A percentile compares a stretch with the other conserved stretches of the same genome.
phyloP scores from a whole-genome alignment of 257 asterid genomes.

The Petrea volubilis region DNA sequence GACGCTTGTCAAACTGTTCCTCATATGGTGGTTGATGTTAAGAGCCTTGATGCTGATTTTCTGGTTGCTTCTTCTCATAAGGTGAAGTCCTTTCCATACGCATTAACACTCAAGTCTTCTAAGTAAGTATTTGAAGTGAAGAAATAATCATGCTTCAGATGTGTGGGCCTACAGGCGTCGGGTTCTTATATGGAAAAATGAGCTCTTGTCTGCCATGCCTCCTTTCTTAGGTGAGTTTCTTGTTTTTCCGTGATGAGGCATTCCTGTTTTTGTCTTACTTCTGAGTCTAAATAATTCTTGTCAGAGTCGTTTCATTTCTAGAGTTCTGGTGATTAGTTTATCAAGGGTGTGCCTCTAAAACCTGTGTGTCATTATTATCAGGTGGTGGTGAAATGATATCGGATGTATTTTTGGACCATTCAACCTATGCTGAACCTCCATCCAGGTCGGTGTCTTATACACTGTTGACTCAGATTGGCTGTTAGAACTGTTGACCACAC shows the following conservation, averaged over 20 bases:
- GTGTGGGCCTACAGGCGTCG: slow-evolving; percentile 99
- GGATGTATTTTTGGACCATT: slow-evolving; percentile 86
- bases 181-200: slow-evolving; percentile 90
- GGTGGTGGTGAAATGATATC: slow-evolving; percentile 99
- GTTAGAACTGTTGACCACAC: neutral
- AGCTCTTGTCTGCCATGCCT: slow-evolving; percentile 81
- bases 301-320: neutral
- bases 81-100: slow-evolving; percentile 53
- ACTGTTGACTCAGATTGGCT: slow-evolving; percentile 14
- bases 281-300: neutral
- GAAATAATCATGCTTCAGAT: slow-evolving; percentile 88
- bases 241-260: neutral
- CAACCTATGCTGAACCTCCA: slow-evolving; percentile 96
- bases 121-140: slow-evolving; percentile 44
- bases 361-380: slow-evolving; percentile 32
- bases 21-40: slow-evolving; percentile 88
- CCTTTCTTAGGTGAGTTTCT: slow-evolving; percentile 80
- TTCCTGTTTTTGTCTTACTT: slow-evolving; percentile 12
- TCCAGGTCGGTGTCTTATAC: slow-evolving; percentile 60
- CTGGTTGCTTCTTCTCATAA: slow-evolving; percentile 98
- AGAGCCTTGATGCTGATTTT: slow-evolving; percentile 78
- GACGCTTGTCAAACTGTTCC: slow-evolving; percentile 99
- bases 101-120: slow-evolving; percentile 26
- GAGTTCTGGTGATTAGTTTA: slow-evolving; percentile 8
- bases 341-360: neutral